phyloP scores from a whole-genome alignment of 495 filamentous ascomycete genomes.

The Penicillium desertorum region DNA sequence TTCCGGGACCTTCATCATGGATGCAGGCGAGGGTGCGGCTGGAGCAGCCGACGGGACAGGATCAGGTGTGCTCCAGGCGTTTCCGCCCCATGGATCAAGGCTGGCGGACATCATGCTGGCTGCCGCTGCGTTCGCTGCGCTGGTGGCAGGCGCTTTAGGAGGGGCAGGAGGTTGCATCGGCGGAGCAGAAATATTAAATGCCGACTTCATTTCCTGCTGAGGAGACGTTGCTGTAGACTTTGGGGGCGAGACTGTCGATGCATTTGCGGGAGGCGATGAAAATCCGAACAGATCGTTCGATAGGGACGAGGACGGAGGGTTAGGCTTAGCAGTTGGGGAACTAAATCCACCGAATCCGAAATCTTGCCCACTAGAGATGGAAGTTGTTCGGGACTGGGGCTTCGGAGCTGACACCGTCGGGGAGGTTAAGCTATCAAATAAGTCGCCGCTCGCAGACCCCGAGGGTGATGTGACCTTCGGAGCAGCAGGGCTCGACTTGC shows the following conservation, averaged over 20 bases:
- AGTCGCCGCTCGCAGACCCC: slow-evolving; percentile 60
- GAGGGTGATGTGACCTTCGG: slow-evolving; percentile 52
- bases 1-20: slow-evolving; percentile 50
- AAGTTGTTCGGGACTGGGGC: slow-evolving; percentile 41
- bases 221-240: slow-evolving; percentile 42
- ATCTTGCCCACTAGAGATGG: slow-evolving; percentile 52
- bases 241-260: slow-evolving; percentile 44
- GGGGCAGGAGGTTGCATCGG: slow-evolving; percentile 46
- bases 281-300: slow-evolving; percentile 81
- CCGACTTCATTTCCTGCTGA: slow-evolving; percentile 54
- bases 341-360: slow-evolving; percentile 51
- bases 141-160: slow-evolving; percentile 35
- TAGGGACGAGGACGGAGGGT: slow-evolving; percentile 43
- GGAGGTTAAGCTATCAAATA: slow-evolving; percentile 74
- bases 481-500: slow-evolving; percentile 53
- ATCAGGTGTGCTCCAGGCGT: slow-evolving; percentile 54
- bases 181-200: slow-evolving; percentile 74
- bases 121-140: slow-evolving; percentile 36
- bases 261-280: slow-evolving; percentile 53
- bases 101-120: slow-evolving; percentile 35
- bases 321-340: slow-evolving; percentile 43
- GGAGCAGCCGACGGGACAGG: slow-evolving; percentile 33
- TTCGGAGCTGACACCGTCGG: slow-evolving; percentile 50
- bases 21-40: slow-evolving; percentile 24
- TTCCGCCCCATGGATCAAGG: slow-evolving; percentile 51